Base-by-base conservation (phyloP, 257 asterid genomes). In the Penstemon eatonii region DNA sequence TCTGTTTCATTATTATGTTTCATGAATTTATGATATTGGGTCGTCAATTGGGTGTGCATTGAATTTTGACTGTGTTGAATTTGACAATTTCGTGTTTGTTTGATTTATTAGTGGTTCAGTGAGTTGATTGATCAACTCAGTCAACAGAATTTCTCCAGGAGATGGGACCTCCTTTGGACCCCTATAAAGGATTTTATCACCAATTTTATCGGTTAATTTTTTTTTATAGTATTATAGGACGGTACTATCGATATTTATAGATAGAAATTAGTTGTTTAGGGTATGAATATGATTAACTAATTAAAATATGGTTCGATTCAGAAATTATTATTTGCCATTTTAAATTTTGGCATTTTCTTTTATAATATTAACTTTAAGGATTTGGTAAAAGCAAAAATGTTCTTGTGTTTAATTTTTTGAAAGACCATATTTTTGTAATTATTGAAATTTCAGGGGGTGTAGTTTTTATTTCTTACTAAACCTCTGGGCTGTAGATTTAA, bases 111-210 rank as follows among this genome's bases (percentile, higher is more conserved):
- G 36, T 37, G 49, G 1, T 13, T 12, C 4, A 56, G 4, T 65
- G 47, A 19, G 40, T 7, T 61, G 3, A 3, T 8, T 42, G 10
- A 63, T 45, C 61, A 67, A 45, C 54, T 68, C 46, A 40, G 70
- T 63, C 70, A 68, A 63, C 60, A 49, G 6, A 67, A 52, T 60
- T 62, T 74, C 74, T 46, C 18, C 40, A 33, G 54, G 38, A 43
- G 71, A 15, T 33, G 75, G 69, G 6, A 25, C 33, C 33, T 66
- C 71, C 15, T 70, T 45, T 47, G 66, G 76, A 72, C 66, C 67
- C 66, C 18, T 38, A 40, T 25, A 25, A 39, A 5, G 11, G 62
- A 47, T 62, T 68, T 47, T 39, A 19, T 60, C 55, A 15, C 0
- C 18, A 15, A 15, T 15, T 15, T 15, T 15, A 15, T 15, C 18